phyloP scores from a whole-genome alignment of 2,329 filamentous ascomycete genomes.

The Xenosphaeropsis pyriputrescens region DNA sequence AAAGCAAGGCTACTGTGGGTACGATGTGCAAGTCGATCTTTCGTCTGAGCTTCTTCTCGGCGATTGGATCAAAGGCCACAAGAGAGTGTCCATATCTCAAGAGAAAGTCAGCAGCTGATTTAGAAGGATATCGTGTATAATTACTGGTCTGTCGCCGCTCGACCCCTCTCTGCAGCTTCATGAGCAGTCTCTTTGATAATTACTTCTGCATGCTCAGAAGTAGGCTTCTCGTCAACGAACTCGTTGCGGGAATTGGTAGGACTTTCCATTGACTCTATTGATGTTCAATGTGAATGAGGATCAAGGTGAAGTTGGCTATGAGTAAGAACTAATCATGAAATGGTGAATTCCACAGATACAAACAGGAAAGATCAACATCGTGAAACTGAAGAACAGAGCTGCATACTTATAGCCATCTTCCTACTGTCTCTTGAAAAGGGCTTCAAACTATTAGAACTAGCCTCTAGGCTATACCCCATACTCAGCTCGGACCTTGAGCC shows the following conservation, averaged over 20 bases:
- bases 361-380: no score
- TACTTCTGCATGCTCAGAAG: conserved; percentile 1
- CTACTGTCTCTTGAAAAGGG: no score
- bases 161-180: conserved; percentile 12
- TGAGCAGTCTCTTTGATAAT: conserved; percentile 9
- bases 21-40: conserved; percentile 55
- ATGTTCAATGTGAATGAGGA: background rate
- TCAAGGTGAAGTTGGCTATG: background rate
- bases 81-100: conserved; percentile 31
- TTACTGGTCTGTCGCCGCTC: conserved; percentile 14
- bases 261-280: background rate
- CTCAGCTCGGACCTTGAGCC: no score
- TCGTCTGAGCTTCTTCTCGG: conserved; percentile 39
- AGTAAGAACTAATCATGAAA: no score
- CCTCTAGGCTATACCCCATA: no score
- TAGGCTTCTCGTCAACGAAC: background rate
- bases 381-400: no score
- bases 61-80: conserved; percentile 37
- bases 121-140: background rate
- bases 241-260: background rate
- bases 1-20: conserved; percentile 50
- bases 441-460: no score
- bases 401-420: no score
- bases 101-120: background rate
- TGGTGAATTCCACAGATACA: no score